phyloP scores from a whole-genome alignment of 441 rosid genomes.

The Pelargonium exstipulatum region DNA sequence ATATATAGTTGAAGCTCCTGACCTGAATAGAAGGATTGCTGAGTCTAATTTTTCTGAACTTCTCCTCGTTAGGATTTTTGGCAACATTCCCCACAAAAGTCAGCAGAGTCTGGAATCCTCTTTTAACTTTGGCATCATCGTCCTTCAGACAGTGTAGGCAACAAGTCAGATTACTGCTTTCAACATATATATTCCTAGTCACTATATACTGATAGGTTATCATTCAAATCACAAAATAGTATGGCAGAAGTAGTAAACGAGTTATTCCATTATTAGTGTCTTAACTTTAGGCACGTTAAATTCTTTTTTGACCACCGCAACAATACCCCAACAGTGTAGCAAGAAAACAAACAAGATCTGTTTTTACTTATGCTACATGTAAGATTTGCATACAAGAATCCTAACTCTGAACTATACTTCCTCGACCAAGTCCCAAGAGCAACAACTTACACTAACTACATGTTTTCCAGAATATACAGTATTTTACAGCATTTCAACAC shows the following conservation, averaged over 20 bases:
- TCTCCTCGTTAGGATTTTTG: slow-evolving; percentile 82
- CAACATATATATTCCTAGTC: not conserved
- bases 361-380: too few relatives aligned
- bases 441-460: not conserved
- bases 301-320: too few relatives aligned
- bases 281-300: not conserved
- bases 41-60: slow-evolving; percentile 85
- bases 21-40: slow-evolving; percentile 87
- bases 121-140: slow-evolving; percentile 86
- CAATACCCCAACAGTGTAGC: too few relatives aligned
- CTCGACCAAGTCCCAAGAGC: slow-evolving; percentile 1
- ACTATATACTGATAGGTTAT: not conserved
- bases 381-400: too few relatives aligned
- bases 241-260: not conserved
- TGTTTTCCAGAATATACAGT: not conserved
- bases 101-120: slow-evolving; percentile 88
- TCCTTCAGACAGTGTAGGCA: slow-evolving; percentile 38
- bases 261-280: not conserved
- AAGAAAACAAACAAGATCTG: too few relatives aligned
- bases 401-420: not conserved
- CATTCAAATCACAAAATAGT: not conserved
- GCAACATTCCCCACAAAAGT: slow-evolving; percentile 86
- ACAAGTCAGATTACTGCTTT: not conserved
- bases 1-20: slow-evolving; percentile 16
- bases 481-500: slow-evolving; percentile 2